A percentile compares a stretch with the other conserved stretches of the same genome.
phyloP scores from a whole-genome alignment of 345 rosid genomes.

The Toxicodendron radicans region DNA sequence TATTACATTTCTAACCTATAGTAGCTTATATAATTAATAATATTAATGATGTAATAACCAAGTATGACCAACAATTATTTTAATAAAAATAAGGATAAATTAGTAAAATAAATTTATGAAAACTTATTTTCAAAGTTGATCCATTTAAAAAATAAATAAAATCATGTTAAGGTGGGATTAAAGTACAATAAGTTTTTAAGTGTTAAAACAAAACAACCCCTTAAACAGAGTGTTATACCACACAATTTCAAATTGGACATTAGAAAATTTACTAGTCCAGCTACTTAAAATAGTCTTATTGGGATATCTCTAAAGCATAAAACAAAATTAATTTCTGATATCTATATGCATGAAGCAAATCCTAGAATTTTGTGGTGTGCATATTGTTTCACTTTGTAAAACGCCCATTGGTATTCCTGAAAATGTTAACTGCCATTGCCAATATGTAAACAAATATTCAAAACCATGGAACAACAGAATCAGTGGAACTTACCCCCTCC shows the following conservation, averaged over 20 bases:
- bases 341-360: background rate
- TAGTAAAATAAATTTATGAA: no score
- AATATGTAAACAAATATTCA: background rate
- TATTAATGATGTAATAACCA: no score
- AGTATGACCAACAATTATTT: no score
- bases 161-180: no score
- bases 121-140: no score
- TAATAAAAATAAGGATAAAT: no score
- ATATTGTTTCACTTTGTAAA: background rate
- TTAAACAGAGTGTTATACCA: background rate
- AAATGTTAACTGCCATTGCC: background rate
- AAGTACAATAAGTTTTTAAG: no score
- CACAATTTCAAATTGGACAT: background rate
- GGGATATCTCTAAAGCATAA: constrained; percentile 5
- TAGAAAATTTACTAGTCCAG: background rate
- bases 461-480: constrained; percentile 16
- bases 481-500: constrained; percentile 53
- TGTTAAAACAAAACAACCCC: no score
- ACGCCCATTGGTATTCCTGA: constrained; percentile 3
- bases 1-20: no score
- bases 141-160: no score
- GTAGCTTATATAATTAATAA: no score
- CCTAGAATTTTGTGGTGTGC: background rate
- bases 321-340: constrained; percentile 11
- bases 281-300: background rate